Percentiles rank a stretch among this genome's conserved stretches.
These are phyloP conservation scores for Pichia deserticola DNA, from an alignment of 805 yeast species.

Conservation along the genomic window DNA sequence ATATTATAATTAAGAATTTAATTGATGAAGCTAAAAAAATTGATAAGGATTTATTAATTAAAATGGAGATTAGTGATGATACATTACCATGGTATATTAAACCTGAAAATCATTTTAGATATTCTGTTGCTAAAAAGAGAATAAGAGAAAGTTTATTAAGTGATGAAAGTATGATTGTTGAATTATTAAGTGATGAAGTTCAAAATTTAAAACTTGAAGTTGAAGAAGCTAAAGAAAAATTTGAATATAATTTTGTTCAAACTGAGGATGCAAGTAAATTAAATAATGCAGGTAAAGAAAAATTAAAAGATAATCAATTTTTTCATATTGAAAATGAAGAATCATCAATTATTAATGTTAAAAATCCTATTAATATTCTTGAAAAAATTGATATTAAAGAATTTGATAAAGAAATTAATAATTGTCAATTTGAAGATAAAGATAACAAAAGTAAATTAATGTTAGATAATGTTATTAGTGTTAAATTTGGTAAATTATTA, in stretches of 20 bases:
- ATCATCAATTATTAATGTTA: background rate
- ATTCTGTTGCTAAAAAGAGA: conserved; percentile 14
- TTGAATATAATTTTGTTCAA: conserved; percentile 24
- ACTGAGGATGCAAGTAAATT: background rate
- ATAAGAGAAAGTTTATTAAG: conserved; percentile 4
- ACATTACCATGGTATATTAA: conserved; percentile 27
- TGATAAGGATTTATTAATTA: conserved; percentile 1
- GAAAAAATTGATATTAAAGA: conserved; percentile 2
- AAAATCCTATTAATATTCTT: background rate
- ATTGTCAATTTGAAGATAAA: background rate
- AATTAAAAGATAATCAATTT: background rate
- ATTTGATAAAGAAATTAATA: conserved; percentile 8
- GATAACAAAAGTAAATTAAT: conserved; percentile 8
- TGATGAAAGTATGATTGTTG: conserved; percentile 9
- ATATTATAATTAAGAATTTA: conserved; percentile 7
- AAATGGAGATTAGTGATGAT: conserved; percentile 14
- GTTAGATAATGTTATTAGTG: conserved; percentile 21
- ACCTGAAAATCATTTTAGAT: conserved; percentile 17
- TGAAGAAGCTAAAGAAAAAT: conserved; percentile 19
- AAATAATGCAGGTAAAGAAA: background rate
- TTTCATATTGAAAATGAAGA: background rate
- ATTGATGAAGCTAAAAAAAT: background rate
- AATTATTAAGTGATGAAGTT: conserved; percentile 15
- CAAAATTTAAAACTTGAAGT: conserved; percentile 16
- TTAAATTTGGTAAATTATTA: conserved; percentile 24